Base-by-base conservation (phyloP, 2,329 filamentous ascomycete genomes). In the Arachnopeziza araneosa region DNA sequence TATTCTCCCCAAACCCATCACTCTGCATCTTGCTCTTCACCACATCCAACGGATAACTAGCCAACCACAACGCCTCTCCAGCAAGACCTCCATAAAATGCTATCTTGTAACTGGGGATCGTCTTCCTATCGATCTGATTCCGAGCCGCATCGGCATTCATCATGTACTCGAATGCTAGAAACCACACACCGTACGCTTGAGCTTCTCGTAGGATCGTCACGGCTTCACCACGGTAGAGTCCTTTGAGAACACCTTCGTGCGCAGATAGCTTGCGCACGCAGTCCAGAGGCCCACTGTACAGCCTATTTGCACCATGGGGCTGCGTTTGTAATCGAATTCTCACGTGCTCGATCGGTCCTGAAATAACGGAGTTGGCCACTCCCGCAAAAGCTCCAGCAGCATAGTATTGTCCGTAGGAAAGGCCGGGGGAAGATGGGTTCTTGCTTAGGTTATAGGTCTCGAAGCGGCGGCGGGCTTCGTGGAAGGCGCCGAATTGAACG, bases 1-100 rank as follows among this genome's bases (percentile, higher is more conserved):
- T 86, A 64, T 83, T 77, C 54, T 74, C 63, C 4, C 90, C 91
- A 72, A 97, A 95, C 0, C 90, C 93, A 77, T 99, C 95, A 60
- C 89, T 96, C 83, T 99, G 95, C 93, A 98, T 97, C 84, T 96
- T 98, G 77, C 91, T 96, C 89, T 99, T 99, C 77, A 99, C 78
- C 26, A 99, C 93, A 76, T 99, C 95, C 66, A 99, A 89, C 23
- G 95, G 95, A 77, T 99, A 99, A 72, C 91, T 96, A 44, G 83
- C 83, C 58, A 99, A 79, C 95, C 95, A 99, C 60, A 99, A 83
- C 56, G 87, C 91, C 80, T 99, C 95, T 68, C 95, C 95, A 0
- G 95, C 95, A 50, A 99, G 76, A 52, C 95, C 95, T 65, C 95
- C 95, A 74, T 98, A 99, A 14, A 91, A 78, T 14, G 95, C 95